Evolutionary conservation across 2,329 filamentous ascomycete species (phyloP).

Genomic region (Talaromyces sp.): DNA sequence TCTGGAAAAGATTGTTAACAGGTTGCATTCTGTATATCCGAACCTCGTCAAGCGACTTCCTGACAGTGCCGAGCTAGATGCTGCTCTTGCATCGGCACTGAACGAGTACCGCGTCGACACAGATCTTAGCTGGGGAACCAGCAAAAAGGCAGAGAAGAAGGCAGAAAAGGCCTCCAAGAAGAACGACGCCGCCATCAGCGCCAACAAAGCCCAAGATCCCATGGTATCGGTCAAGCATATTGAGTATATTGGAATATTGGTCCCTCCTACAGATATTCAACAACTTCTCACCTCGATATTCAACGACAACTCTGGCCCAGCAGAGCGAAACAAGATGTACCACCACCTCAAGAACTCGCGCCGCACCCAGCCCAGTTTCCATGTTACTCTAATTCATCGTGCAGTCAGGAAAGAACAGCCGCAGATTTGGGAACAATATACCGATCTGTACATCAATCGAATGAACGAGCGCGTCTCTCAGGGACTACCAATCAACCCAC

Average conservation of each 20-base stretch:
- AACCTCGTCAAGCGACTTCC: constrained; percentile 67
- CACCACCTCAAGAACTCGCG: constrained; percentile 67
- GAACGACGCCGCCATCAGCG: constrained; percentile 5
- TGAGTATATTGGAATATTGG: constrained; percentile 63
- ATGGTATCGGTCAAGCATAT: constrained; percentile 51
- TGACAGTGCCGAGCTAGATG: constrained; percentile 68
- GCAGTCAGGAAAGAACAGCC: constrained; percentile 59
- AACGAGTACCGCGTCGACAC: constrained; percentile 76
- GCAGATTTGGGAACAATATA: constrained; percentile 73
- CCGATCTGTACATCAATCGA: constrained; percentile 51
- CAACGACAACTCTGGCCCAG: constrained; percentile 37
- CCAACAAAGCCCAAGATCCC: constrained; percentile 26
- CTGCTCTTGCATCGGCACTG: constrained; percentile 71
- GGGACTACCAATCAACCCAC: constrained; percentile 23
- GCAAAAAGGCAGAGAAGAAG: constrained; percentile 46
- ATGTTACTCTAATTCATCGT: constrained; percentile 90
- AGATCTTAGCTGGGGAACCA: constrained; percentile 61
- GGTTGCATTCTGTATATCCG: constrained; percentile 74
- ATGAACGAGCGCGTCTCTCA: constrained; percentile 29
- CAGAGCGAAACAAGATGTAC: constrained; percentile 65
- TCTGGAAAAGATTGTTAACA: constrained; percentile 71
- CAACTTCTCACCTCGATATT: constrained; percentile 70
- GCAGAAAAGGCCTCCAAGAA: constrained; percentile 24
- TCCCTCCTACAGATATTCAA: constrained; percentile 52
- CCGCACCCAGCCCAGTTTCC: constrained; percentile 80